These are phyloP conservation scores for Tricholoma terreum DNA, from an alignment of 768 basidiomycete genomes.

Conservation along the genomic window DNA sequence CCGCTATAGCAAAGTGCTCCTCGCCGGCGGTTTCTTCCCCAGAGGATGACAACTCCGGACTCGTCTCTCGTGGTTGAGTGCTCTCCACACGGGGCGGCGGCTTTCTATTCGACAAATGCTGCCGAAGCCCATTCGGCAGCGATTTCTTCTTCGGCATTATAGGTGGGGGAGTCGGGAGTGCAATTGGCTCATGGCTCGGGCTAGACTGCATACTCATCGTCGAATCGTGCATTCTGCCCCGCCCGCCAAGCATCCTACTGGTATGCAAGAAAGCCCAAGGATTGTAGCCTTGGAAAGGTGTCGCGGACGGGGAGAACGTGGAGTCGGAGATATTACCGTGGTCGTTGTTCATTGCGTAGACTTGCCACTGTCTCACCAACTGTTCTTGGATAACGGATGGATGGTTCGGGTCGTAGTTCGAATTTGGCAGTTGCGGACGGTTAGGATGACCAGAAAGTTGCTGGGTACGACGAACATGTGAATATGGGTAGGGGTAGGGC, in stretches of 20 bases:
- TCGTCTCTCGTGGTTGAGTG: conserved; percentile 79
- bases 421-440: conserved; percentile 24
- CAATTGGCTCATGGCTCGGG: conserved; percentile 65
- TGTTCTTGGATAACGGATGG: conserved; percentile 59
- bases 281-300: conserved; percentile 70
- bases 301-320: conserved; percentile 72
- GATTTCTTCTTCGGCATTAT: conserved; percentile 42
- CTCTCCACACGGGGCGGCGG: conserved; percentile 79
- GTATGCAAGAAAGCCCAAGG: conserved; percentile 74
- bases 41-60: conserved; percentile 69
- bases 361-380: conserved; percentile 72
- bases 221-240: conserved; percentile 40
- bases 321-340: conserved; percentile 61
- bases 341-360: conserved; percentile 69
- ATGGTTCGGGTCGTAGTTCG: conserved; percentile 41
- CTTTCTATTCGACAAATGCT: conserved; percentile 38
- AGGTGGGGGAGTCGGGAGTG: conserved; percentile 49
- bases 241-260: conserved; percentile 43
- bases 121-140: conserved; percentile 17
- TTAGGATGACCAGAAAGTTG: conserved; percentile 34
- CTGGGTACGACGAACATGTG: conserved; percentile 61
- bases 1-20: conserved; percentile 36
- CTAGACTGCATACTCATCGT: conserved; percentile 64
- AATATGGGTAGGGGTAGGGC: conserved; percentile 77
- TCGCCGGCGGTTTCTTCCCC: conserved; percentile 83